A percentile compares a stretch with the other conserved stretches of the same genome.
These are phyloP conservation scores for Pisolithus thermaeus DNA, from an alignment of 1,284 basidiomycete genomes.

Conservation along the genomic window DNA sequence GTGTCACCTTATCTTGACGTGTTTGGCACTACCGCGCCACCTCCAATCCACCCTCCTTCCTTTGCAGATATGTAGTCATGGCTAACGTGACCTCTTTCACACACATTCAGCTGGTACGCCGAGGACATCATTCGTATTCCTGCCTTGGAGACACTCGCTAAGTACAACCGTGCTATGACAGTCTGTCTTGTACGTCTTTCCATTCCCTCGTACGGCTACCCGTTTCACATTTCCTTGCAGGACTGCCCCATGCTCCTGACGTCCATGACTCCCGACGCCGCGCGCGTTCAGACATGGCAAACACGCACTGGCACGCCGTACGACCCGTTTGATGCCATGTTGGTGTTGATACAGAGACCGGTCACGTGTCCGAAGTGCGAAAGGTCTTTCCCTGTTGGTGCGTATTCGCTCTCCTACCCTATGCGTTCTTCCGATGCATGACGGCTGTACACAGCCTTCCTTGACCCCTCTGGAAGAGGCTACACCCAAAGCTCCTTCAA, in stretches of 20 bases:
- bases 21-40: background rate
- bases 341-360: slow-evolving; percentile 10
- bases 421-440: background rate
- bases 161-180: slow-evolving; percentile 13
- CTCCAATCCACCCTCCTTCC: no score
- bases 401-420: background rate
- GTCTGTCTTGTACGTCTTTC: slow-evolving; percentile 2
- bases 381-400: slow-evolving; percentile 13
- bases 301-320: slow-evolving; percentile 21
- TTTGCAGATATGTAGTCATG: background rate
- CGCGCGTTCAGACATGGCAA: slow-evolving; percentile 20
- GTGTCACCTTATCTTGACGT: background rate
- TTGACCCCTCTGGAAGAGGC: slow-evolving; percentile 20
- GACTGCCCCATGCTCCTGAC: slow-evolving; percentile 13
- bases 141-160: slow-evolving; percentile 12
- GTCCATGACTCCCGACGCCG: slow-evolving; percentile 6
- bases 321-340: slow-evolving; percentile 25
- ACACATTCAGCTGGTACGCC: slow-evolving; percentile 27
- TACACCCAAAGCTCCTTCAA: slow-evolving; percentile 31
- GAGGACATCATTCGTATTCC: slow-evolving; percentile 24
- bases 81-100: background rate
- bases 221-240: background rate
- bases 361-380: slow-evolving; percentile 24
- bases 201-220: background rate
- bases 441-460: slow-evolving; percentile 19